Evolutionary conservation across 192 early-diverging fungal species (phyloP).

Genomic region (Cladochytrium replicatum): DNA sequence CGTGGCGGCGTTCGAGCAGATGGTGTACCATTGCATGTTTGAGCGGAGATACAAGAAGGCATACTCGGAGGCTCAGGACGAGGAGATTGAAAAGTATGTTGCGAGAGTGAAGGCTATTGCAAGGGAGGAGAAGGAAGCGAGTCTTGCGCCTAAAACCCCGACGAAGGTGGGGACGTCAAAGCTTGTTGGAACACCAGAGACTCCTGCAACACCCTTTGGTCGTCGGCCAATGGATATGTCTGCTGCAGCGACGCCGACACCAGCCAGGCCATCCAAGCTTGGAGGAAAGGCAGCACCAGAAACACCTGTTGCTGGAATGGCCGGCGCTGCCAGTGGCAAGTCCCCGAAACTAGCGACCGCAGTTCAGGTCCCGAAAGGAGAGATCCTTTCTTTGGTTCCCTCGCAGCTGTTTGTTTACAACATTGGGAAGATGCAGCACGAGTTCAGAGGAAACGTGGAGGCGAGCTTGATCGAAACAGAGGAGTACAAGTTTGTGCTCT

Average conservation of each 20-base stretch:
- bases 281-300: no score
- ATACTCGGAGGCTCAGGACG: constrained; percentile 38
- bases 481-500: constrained; percentile 19
- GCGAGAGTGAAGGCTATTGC: constrained; percentile 13
- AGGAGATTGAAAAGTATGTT: constrained; percentile 40
- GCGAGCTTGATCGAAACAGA: constrained; percentile 17
- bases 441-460: constrained; percentile 7
- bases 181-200: constrained; percentile 37
- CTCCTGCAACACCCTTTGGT: no score
- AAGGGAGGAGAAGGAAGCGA: constrained; percentile 18
- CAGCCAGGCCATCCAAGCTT: constrained; percentile 2
- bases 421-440: constrained; percentile 23
- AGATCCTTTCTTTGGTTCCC: constrained; percentile 30
- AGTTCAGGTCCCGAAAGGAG: constrained; percentile 28
- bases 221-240: no score
- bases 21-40: constrained; percentile 57
- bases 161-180: constrained; percentile 31
- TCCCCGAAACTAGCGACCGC: no score
- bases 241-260: constrained; percentile 2
- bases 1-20: constrained; percentile 43
- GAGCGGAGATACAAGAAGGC: constrained; percentile 37
- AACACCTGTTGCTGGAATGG: no score
- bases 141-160: constrained; percentile 27
- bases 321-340: no score
- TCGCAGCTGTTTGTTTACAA: constrained; percentile 65